Percentiles rank a stretch among this genome's conserved stretches.
Evolutionary conservation across 225 moss, liverwort and hornwort species (phyloP).

Genomic region (Ulota crispa): DNA sequence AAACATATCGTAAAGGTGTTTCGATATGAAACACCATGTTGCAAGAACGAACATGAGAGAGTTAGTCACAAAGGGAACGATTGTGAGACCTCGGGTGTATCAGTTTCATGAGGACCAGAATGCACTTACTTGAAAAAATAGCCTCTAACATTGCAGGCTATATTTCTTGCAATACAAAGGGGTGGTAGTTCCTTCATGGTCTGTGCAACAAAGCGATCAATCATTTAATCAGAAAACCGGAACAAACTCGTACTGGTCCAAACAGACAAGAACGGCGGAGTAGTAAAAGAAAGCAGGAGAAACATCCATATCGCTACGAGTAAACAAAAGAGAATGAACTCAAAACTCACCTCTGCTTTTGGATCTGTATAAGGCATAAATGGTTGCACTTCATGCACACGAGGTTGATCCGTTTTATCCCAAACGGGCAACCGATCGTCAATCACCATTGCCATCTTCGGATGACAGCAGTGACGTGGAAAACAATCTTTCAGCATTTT

Average conservation of each 20-base stretch:
- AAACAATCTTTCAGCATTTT: slow-evolving; percentile 87
- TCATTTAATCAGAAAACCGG: slow-evolving; percentile 12
- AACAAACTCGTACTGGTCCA: slow-evolving; percentile 7
- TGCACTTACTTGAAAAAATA: neutral
- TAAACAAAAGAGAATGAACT: slow-evolving; percentile 4
- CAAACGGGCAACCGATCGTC: slow-evolving; percentile 95
- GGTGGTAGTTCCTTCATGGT: slow-evolving; percentile 73
- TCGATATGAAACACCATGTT: slow-evolving; percentile 2
- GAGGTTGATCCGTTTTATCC: slow-evolving; percentile 93
- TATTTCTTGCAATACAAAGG: slow-evolving; percentile 92
- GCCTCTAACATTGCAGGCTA: slow-evolving; percentile 89
- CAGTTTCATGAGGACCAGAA: neutral
- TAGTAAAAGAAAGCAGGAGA: slow-evolving; percentile 3
- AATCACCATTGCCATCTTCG: slow-evolving; percentile 99
- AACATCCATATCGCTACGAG: neutral
- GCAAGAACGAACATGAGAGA: slow-evolving; percentile 3
- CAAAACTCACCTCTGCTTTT: slow-evolving; percentile 71
- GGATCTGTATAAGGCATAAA: slow-evolving; percentile 94
- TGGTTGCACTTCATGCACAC: slow-evolving; percentile 96
- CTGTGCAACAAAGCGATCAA: slow-evolving; percentile 36
- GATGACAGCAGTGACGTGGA: slow-evolving; percentile 84
- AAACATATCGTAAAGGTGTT: neutral
- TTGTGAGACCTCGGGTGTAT: neutral
- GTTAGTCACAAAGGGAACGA: neutral
- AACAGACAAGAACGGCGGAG: neutral